Conservation (phyloP, 140 eudicot species). For the Ambrosia hybrid region DNA sequence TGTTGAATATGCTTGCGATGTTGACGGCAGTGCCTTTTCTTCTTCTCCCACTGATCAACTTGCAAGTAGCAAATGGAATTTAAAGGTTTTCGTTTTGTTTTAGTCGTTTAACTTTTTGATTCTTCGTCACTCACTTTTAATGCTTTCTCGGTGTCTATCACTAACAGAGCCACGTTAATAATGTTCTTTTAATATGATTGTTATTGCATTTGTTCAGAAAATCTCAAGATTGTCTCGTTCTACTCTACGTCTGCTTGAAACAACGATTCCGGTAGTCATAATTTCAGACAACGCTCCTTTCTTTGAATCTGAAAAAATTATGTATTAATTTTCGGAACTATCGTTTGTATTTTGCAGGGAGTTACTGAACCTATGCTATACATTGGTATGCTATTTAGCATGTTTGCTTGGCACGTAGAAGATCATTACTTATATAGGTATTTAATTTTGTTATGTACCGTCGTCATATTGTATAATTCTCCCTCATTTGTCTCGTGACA, state of each 20-base stretch:
- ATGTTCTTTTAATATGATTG: too few species aligned
- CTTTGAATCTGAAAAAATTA: neutral
- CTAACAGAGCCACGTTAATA: constrained; percentile 35
- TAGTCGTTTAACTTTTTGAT: neutral
- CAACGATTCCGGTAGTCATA: constrained; percentile 70
- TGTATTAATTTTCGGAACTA: constrained; percentile 5
- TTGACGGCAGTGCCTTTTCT: constrained; percentile 99
- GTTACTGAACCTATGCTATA: constrained; percentile 99
- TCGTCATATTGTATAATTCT: neutral
- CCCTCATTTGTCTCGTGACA: constrained; percentile 11
- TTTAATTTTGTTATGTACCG: neutral
- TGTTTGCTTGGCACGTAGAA: constrained; percentile 99
- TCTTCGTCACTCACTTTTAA: neutral
- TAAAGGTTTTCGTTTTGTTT: constrained; percentile 55
- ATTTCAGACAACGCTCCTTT: neutral
- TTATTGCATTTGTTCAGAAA: neutral
- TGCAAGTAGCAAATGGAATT: constrained; percentile 95
- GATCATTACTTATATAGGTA: constrained; percentile 98
- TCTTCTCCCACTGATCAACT: constrained; percentile 86
- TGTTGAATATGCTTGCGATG: constrained; percentile 99
- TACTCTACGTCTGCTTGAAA: constrained; percentile 80
- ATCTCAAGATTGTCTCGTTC: constrained; percentile 80
- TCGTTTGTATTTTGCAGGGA: constrained; percentile 55
- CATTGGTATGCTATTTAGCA: constrained; percentile 93
- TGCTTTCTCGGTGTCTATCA: too few species aligned